Percentiles rank a stretch among this genome's conserved stretches.
Evolutionary conservation across 164 flowering plant species (phyloP).

Genomic region (Tinospora cordifolia): DNA sequence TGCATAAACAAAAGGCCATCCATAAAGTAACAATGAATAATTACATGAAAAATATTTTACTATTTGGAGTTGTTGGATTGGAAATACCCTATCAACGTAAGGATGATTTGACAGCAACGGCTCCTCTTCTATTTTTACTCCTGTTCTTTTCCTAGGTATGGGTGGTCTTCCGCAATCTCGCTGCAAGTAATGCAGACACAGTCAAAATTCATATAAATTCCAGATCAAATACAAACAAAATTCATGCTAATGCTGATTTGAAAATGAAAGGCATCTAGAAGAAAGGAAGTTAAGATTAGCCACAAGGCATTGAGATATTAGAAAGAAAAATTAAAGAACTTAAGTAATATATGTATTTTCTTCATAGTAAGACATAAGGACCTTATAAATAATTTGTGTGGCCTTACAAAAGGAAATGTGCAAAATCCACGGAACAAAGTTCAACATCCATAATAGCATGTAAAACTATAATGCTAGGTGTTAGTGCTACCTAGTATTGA

Average conservation of each 20-base stretch:
- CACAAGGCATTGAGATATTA: neutral
- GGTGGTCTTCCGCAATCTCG: slow-evolving; percentile 94
- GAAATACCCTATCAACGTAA: slow-evolving; percentile 76
- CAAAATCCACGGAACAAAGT: neutral
- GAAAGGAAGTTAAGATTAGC: neutral
- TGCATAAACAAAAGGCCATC: neutral
- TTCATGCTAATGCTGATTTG: neutral
- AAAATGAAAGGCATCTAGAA: neutral
- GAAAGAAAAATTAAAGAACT: neutral
- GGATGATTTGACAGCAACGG: slow-evolving; percentile 80
- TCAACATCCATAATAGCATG: neutral
- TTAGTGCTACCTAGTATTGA: neutral
- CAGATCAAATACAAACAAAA: neutral
- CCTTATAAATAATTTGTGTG: neutral
- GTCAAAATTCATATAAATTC: neutral
- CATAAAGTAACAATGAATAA: neutral
- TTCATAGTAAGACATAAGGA: no score
- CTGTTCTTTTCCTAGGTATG: slow-evolving; percentile 62
- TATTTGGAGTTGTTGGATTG: neutral
- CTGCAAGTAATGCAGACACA: slow-evolving; percentile 33
- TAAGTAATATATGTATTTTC: neutral
- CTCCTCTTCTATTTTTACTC: slow-evolving; percentile 68
- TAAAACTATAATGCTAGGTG: neutral
- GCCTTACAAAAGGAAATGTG: neutral
- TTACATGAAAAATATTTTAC: neutral